phyloP scores from a whole-genome alignment of 352 stramenopile genomes.

The Pythium periplocum region DNA sequence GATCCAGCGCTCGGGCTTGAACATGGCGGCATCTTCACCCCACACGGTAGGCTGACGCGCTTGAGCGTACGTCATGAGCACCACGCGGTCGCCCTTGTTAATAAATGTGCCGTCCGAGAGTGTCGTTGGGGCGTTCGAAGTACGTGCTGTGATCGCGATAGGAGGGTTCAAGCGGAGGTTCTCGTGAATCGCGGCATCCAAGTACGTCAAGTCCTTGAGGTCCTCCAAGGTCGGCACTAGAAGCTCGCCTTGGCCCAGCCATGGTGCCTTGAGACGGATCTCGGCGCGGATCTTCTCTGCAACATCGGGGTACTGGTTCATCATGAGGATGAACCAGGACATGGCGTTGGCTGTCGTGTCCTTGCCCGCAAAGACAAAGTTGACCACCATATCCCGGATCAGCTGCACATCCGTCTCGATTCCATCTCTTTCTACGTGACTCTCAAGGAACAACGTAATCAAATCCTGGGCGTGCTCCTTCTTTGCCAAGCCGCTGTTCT shows the following conservation, averaged over 20 bases:
- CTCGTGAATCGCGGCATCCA: slow-evolving; percentile 56
- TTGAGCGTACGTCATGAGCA: slow-evolving; percentile 27
- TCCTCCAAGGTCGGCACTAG: slow-evolving; percentile 32
- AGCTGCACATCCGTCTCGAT: slow-evolving; percentile 29
- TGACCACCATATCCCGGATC: slow-evolving; percentile 70
- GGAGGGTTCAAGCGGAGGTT: slow-evolving; percentile 62
- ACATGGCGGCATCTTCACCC: slow-evolving; percentile 28
- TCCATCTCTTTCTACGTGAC: slow-evolving; percentile 14
- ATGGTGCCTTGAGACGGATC: slow-evolving; percentile 28
- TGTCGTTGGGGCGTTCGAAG: slow-evolving; percentile 29
- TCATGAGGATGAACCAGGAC: slow-evolving; percentile 65
- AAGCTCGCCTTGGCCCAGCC: slow-evolving; percentile 7
- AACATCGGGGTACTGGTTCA: slow-evolving; percentile 41
- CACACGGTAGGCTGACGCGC: slow-evolving; percentile 24
- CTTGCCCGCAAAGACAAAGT: slow-evolving; percentile 67
- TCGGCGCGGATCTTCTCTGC: slow-evolving; percentile 49
- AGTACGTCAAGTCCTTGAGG: slow-evolving; percentile 45
- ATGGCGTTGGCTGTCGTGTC: slow-evolving; percentile 68
- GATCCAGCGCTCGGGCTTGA: slow-evolving; percentile 32
- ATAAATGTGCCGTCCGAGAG: slow-evolving; percentile 47
- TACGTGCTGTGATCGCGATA: slow-evolving; percentile 47
- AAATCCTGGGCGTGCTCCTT: slow-evolving; percentile 13
- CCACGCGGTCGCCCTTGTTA: slow-evolving; percentile 16
- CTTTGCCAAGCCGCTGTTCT: slow-evolving; percentile 3
- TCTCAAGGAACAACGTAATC: slow-evolving; percentile 33